Percentiles rank a stretch among this genome's conserved stretches.
Conservation (phyloP, 306 rosid genomes). For the Purshia tridentata region DNA sequence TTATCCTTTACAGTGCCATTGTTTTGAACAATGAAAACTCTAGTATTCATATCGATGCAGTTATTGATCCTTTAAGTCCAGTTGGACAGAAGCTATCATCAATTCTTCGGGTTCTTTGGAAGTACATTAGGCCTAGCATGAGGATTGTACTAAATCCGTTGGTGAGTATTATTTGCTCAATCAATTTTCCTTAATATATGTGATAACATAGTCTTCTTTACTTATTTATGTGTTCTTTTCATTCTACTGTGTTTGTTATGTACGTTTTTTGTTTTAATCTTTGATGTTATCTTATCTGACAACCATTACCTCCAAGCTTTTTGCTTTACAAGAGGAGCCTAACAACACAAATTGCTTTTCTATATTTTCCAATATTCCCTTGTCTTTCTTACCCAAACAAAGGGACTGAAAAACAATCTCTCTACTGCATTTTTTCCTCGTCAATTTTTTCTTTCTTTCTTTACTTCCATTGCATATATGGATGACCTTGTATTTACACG, state of each 20-base stretch:
- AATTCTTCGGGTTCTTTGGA: slow-evolving; percentile 76
- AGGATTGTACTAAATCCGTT: slow-evolving; percentile 89
- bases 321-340: background rate
- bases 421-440: background rate
- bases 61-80: slow-evolving; percentile 92
- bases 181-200: slow-evolving; percentile 6
- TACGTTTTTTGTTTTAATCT: background rate
- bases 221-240: slow-evolving; percentile 3
- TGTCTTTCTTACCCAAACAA: background rate
- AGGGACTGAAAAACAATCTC: background rate
- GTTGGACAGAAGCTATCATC: slow-evolving; percentile 88
- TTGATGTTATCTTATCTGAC: background rate
- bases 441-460: background rate
- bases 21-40: slow-evolving; percentile 64
- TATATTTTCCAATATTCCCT: background rate
- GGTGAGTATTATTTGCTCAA: slow-evolving; percentile 52
- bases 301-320: background rate
- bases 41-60: slow-evolving; percentile 87
- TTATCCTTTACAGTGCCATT: slow-evolving; percentile 71
- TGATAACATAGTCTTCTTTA: background rate
- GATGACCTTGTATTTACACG: background rate
- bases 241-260: background rate
- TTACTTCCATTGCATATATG: background rate
- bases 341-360: background rate
- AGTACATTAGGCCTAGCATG: slow-evolving; percentile 89